Base-by-base conservation (phyloP, 2,329 filamentous ascomycete genomes). In the Torrubiellomyces zombiae region DNA sequence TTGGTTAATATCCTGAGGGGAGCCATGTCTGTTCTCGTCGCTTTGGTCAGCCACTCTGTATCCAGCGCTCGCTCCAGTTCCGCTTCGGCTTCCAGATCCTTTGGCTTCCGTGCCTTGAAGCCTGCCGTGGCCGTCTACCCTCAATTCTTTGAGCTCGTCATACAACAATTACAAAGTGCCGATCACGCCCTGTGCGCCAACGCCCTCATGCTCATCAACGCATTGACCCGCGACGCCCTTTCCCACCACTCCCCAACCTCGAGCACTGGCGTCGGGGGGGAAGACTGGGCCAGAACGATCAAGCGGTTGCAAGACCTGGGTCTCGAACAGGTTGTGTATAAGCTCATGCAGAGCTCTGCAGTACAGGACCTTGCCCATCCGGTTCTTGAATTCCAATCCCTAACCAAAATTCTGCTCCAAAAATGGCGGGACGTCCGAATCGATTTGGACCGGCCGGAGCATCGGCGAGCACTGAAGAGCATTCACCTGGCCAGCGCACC, bases 161-260 rank as follows among this genome's bases (percentile, higher is more conserved):
- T 98, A 34, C 78, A 76, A 43, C 78, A 92, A 47, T 63, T 98
- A 30, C 82, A 85, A 31, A 92, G 83, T 11, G 86, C 85, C 22
- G 89, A 98, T 48, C 89, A 98, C 53, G 80, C 85, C 4, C 65
- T 98, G 16, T 95, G 89, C 54, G 86, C 83, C 35, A 95, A 94
- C 53, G 81, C 89, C 2, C 63, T 98, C 27, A 89, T 93, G 60
- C 61, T 98, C 29, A 81, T 98, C 50, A 98, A 98, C 47, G 82
- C 86, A 1, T 61, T 98, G 23, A 92, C 95, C 58, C 69, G 89
- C 26, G 89, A 98, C 48, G 79, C 83, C 5, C 73, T 95, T 25
- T 77, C 78, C 15, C 74, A 68, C 40, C 80, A 86, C 26, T 60
- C 61, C 21, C 67, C 75, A 30, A 31, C 38, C 21, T 29, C 35